Base-by-base conservation (phyloP, 192 early-diverging fungal species). In the Thoreauomyces humboldtii region DNA sequence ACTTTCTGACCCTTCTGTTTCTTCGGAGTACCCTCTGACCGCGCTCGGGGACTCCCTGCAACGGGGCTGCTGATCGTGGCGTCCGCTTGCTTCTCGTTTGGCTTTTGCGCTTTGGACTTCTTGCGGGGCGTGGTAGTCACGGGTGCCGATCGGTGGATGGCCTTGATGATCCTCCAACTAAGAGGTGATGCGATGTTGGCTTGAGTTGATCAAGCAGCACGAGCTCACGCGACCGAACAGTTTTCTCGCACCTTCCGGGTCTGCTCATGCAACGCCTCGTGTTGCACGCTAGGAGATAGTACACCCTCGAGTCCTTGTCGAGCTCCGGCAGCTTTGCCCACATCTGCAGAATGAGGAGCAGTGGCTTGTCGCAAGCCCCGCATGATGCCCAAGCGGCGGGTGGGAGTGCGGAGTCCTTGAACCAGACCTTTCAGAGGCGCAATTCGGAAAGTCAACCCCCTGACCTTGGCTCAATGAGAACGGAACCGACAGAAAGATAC, bases 221-320 rank as follows among this genome's bases (percentile, higher is more conserved):
- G n/a, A n/a, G n/a, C n/a, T n/a, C n/a, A n/a, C n/a, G n/a, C n/a
- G n/a, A n/a, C n/a, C n/a, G n/a, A n/a, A n/a, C n/a, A n/a, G n/a
- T n/a, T 14, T 3, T 46, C 25, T 46, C 57, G 46, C 77, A 85
- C 85, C 85, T 87, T 35, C 84, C 78, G 0, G 73, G 63, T 63
- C 81, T 83, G 15, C 82, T 82, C 71, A 88, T 86, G 70, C 92
- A 94, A n/a, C 68, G 59, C 22, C 86, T 77, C 28, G 77, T 79
- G 54, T 89, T 91, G 73, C 92, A 94, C 19, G 78, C 88, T 84
- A 88, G 89, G 1, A 93, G 73, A 72, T 94, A 94, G 15, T 91
- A 71, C 0, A 87, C 82, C 24, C 92, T 77, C 7, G 31, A 34
- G 27, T 14, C 2, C 35, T 57, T 57, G 56, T 91, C 88, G 14